phyloP scores from a whole-genome alignment of 2,329 filamentous ascomycete species.

The Diaporthe capsici region DNA sequence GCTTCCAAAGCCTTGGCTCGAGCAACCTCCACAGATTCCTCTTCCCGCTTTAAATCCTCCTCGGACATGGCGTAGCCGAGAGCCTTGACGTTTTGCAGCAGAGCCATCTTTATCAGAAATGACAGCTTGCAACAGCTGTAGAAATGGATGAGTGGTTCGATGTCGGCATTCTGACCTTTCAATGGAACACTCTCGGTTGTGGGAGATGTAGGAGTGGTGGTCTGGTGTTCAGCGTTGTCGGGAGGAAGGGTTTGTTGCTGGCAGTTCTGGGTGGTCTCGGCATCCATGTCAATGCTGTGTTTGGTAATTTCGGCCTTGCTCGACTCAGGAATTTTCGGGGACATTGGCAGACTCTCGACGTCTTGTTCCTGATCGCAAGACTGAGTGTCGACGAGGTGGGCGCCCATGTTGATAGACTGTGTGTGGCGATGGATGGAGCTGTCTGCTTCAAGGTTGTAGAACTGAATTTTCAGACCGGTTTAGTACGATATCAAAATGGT shows the following conservation, averaged over 20 bases:
- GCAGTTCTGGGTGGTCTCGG: background rate
- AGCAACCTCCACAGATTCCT: background rate
- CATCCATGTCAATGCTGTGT: background rate
- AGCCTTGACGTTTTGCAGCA: background rate
- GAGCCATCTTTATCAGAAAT: background rate
- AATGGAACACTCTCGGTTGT: too few species aligned
- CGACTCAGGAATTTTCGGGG: background rate
- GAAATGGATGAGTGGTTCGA: background rate
- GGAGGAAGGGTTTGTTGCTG: background rate
- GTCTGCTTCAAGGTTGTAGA: background rate
- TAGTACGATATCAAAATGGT: background rate
- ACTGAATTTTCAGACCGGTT: background rate
- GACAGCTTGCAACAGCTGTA: conserved; percentile 12
- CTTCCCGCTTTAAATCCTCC: background rate
- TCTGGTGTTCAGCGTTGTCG: background rate
- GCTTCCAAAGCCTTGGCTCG: background rate
- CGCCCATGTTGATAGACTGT: background rate
- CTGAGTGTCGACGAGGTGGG: background rate
- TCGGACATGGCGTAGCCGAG: background rate
- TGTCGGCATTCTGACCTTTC: background rate
- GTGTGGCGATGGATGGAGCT: background rate
- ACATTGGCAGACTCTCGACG: background rate
- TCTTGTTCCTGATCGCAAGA: background rate
- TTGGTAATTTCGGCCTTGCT: background rate
- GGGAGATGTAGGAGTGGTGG: background rate